Evolutionary conservation across 2,329 filamentous ascomycete genomes (phyloP).

Genomic region (Fusarium liriodendri): DNA sequence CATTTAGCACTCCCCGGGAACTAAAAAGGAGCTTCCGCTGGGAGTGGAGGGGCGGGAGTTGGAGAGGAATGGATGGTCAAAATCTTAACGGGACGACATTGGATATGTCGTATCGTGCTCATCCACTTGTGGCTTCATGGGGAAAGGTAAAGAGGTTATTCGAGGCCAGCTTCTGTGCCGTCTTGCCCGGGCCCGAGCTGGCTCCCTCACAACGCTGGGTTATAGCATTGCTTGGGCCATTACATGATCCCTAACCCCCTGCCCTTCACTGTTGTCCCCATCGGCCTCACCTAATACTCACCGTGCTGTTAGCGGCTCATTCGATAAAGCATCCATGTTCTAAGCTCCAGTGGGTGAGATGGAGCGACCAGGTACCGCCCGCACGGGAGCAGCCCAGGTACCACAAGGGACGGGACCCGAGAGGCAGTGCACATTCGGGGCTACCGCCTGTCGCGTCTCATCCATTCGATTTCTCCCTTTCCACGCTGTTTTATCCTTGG

Average conservation of each 20-base stretch:
- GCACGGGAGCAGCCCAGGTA: neutral
- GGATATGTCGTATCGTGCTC: neutral
- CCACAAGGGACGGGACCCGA: neutral
- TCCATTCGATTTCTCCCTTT: neutral
- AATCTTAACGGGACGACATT: conserved; percentile 18
- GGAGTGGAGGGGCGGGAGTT: conserved; percentile 15
- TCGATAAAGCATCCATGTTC: neutral
- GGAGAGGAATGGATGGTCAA: neutral
- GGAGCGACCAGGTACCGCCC: conserved; percentile 9
- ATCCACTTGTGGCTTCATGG: conserved; percentile 2
- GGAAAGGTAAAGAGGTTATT: neutral
- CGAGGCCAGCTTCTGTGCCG: neutral
- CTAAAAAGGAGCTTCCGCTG: conserved; percentile 26
- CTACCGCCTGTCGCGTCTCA: neutral
- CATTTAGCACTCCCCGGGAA: conserved; percentile 6
- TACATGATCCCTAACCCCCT: conserved; percentile 12
- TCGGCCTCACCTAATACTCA: conserved; percentile 19
- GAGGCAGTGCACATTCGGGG: neutral
- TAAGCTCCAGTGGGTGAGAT: neutral
- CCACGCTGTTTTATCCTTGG: neutral
- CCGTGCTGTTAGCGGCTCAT: conserved; percentile 28
- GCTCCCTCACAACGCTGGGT: conserved; percentile 14
- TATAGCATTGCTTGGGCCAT: conserved; percentile 7
- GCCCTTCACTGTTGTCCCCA: conserved; percentile 1
- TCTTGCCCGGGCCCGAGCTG: conserved; percentile 4